These are phyloP conservation scores for Straminergon stramineum DNA, from an alignment of 225 moss, liverwort and hornwort species.

Conservation along the genomic window DNA sequence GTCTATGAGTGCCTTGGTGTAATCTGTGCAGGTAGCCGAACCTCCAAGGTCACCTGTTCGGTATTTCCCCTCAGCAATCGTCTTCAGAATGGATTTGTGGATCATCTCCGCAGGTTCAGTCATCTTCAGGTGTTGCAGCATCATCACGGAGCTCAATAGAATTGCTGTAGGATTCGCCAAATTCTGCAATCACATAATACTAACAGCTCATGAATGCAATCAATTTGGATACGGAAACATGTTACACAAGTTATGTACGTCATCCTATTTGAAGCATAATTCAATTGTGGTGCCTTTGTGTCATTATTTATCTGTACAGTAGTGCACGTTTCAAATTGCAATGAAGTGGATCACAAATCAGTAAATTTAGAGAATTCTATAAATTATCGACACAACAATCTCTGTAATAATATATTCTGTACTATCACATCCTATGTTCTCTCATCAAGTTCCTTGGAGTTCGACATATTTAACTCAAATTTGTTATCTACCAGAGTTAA, in stretches of 20 bases:
- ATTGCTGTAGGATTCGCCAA: slow-evolving; percentile 83
- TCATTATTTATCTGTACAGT: neutral
- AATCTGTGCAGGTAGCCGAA: slow-evolving; percentile 40
- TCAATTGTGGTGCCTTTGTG: too few species aligned
- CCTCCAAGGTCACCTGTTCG: slow-evolving; percentile 75
- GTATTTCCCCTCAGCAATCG: slow-evolving; percentile 65
- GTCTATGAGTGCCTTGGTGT: slow-evolving; percentile 70
- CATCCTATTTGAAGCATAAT: neutral
- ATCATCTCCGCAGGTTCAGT: slow-evolving; percentile 57
- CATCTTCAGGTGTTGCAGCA: slow-evolving; percentile 73
- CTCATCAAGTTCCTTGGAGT: neutral
- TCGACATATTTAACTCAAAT: neutral
- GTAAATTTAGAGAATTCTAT: neutral
- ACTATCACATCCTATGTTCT: neutral
- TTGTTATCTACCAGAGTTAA: neutral
- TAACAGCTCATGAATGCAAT: neutral
- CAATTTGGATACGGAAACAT: neutral
- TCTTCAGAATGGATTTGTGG: slow-evolving; percentile 58
- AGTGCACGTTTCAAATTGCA: neutral
- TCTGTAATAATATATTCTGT: neutral
- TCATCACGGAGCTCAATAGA: slow-evolving; percentile 81
- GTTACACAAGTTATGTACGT: neutral
- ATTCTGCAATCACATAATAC: slow-evolving; percentile 24
- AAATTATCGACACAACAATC: neutral
- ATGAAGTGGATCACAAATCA: neutral